Conservation (phyloP, 75 land plant genomes). For the Gnetum montanum region DNA sequence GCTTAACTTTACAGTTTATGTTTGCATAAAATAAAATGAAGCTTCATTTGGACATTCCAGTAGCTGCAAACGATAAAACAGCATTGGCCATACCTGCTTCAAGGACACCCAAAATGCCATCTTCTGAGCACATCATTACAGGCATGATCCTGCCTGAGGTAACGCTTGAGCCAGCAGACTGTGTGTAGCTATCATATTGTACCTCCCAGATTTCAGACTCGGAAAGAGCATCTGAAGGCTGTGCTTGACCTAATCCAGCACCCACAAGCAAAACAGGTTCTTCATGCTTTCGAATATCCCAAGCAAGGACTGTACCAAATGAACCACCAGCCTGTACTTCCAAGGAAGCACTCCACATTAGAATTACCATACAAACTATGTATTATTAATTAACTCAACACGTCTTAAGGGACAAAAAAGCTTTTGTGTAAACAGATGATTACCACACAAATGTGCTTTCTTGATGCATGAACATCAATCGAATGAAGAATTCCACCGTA, state of each 20-base stretch:
- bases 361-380: constrained; percentile 2
- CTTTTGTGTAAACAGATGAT: constrained; percentile 15
- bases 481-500: constrained; percentile 69
- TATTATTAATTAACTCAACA: not conserved
- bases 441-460: constrained; percentile 92
- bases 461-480: constrained; percentile 91
- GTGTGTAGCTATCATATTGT: constrained; percentile 54
- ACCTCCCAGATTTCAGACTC: constrained; percentile 97
- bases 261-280: constrained; percentile 65
- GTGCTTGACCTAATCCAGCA: constrained; percentile 5
- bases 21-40: too few relatives aligned
- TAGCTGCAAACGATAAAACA: too few relatives aligned
- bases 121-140: constrained; percentile 90
- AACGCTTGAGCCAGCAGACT: constrained; percentile 17
- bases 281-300: constrained; percentile 77
- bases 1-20: too few relatives aligned
- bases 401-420: not conserved
- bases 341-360: constrained; percentile 2
- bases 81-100: constrained; percentile 48
- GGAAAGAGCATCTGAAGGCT: constrained; percentile 15
- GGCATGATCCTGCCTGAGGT: constrained; percentile 53
- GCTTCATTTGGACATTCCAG: too few relatives aligned
- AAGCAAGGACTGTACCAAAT: constrained; percentile 73
- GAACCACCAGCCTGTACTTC: constrained; percentile 84
- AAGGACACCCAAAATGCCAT: constrained; percentile 76